Evolutionary conservation across 2,329 filamentous ascomycete genomes (phyloP).

Genomic region (Verticillium zaregamsianum): DNA sequence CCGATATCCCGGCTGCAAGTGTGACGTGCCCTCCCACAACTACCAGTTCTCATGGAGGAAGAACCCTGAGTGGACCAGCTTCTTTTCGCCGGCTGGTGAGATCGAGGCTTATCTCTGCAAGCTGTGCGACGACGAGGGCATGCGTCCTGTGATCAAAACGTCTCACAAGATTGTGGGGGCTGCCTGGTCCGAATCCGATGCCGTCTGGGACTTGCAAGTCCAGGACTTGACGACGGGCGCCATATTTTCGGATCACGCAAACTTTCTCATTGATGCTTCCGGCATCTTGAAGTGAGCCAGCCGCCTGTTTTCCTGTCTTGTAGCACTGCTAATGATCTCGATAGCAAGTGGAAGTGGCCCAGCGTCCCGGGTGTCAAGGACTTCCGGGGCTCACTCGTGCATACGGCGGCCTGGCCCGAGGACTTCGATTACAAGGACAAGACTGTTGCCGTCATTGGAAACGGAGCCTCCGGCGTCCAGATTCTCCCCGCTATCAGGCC

Average conservation of each 20-base stretch:
- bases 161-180: conserved; percentile 37
- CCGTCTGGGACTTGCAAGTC: conserved; percentile 37
- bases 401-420: conserved; percentile 50
- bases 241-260: conserved; percentile 38
- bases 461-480: conserved; percentile 51
- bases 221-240: conserved; percentile 30
- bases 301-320: not conserved
- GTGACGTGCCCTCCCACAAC: conserved; percentile 55
- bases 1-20: conserved; percentile 52
- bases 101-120: conserved; percentile 50
- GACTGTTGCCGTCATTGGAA: conserved; percentile 52
- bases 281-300: conserved; percentile 48
- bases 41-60: conserved; percentile 60
- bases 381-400: conserved; percentile 45
- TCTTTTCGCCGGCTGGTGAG: conserved; percentile 51
- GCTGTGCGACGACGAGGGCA: conserved; percentile 43
- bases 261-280: conserved; percentile 45
- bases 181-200: conserved; percentile 38
- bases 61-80: conserved; percentile 55
- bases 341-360: conserved; percentile 49
- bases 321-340: conserved; percentile 8
- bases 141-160: conserved; percentile 39
- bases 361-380: conserved; percentile 38
- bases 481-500: conserved; percentile 45
- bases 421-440: conserved; percentile 45